Percentiles rank a stretch among this genome's conserved stretches.
phyloP scores from a whole-genome alignment of 1,284 basidiomycete species.

The Puccinia horiana region DNA sequence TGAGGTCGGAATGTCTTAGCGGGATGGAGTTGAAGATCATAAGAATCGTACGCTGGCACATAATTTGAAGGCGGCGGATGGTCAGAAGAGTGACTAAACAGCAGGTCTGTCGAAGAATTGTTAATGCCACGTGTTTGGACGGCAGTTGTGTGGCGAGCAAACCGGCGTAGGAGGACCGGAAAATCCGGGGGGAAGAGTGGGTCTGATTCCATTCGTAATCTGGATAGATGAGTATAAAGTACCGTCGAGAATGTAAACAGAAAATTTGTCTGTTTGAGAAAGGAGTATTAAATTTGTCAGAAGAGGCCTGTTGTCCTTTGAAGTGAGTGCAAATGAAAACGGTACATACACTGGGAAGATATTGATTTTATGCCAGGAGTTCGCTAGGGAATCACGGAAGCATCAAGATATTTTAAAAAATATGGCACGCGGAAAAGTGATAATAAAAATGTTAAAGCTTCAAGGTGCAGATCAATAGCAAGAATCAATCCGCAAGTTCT shows the following conservation, averaged over 20 bases:
- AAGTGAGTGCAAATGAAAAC: background rate
- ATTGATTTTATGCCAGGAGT: background rate
- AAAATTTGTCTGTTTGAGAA: background rate
- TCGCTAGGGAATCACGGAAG: background rate
- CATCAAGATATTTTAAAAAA: background rate
- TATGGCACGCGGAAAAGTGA: background rate
- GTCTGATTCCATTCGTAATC: background rate
- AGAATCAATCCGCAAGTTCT: background rate
- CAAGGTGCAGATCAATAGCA: background rate
- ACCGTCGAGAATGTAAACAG: background rate
- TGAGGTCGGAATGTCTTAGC: slow-evolving; percentile 7
- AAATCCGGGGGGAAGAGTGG: slow-evolving; percentile 35
- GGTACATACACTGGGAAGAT: background rate
- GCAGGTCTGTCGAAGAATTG: slow-evolving; percentile 19
- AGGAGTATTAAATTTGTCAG: background rate
- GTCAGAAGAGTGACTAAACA: slow-evolving; percentile 13
- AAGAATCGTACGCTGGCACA: slow-evolving; percentile 23
- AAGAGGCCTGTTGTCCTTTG: background rate
- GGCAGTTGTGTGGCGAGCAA: slow-evolving; percentile 15
- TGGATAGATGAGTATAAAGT: background rate
- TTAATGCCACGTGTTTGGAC: slow-evolving; percentile 30
- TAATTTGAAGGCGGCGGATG: slow-evolving; percentile 25
- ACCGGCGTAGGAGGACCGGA: slow-evolving; percentile 3
- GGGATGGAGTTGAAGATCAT: slow-evolving; percentile 39
- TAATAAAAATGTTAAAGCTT: background rate